Evolutionary conservation across 164 flowering plant genomes (phyloP).

Genomic region (Warburgia ugandensis): DNA sequence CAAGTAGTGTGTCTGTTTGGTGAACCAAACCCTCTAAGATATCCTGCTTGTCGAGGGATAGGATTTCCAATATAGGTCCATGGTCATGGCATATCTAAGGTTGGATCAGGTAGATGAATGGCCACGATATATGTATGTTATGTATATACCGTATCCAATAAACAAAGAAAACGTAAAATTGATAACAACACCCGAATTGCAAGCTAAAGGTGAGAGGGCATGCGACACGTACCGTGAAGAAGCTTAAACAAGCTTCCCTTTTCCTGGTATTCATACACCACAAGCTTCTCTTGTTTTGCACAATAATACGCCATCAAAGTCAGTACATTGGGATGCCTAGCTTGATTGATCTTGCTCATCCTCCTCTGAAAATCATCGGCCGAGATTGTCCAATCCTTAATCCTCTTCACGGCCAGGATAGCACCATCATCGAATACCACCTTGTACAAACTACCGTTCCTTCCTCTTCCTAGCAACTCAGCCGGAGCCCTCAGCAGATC

Average conservation of each 20-base stretch:
- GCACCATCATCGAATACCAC: slow-evolving; percentile 30
- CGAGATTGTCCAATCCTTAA: slow-evolving; percentile 50
- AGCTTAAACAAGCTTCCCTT: slow-evolving; percentile 57
- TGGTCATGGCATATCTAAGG: no score
- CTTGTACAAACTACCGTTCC: slow-evolving; percentile 51
- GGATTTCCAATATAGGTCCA: no score
- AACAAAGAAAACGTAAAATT: no score
- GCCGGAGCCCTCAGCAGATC: slow-evolving; percentile 67
- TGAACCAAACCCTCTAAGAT: no score
- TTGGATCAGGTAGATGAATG: background rate
- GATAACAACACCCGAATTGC: no score
- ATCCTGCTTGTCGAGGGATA: no score
- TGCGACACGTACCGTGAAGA: slow-evolving; percentile 41
- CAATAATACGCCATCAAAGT: slow-evolving; percentile 50
- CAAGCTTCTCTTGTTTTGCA: slow-evolving; percentile 64
- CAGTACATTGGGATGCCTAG: slow-evolving; percentile 51
- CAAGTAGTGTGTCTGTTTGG: no score
- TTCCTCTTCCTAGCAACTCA: slow-evolving; percentile 63
- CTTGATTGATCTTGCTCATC: slow-evolving; percentile 44
- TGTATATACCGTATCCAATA: no score
- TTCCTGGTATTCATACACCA: slow-evolving; percentile 52
- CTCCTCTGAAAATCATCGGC: slow-evolving; percentile 38
- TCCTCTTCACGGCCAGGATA: slow-evolving; percentile 56
- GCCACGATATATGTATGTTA: background rate
- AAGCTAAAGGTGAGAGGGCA: no score